Base-by-base conservation (phyloP, 2,329 filamentous ascomycete species). In the Aaosphaeria pasadenensis region DNA sequence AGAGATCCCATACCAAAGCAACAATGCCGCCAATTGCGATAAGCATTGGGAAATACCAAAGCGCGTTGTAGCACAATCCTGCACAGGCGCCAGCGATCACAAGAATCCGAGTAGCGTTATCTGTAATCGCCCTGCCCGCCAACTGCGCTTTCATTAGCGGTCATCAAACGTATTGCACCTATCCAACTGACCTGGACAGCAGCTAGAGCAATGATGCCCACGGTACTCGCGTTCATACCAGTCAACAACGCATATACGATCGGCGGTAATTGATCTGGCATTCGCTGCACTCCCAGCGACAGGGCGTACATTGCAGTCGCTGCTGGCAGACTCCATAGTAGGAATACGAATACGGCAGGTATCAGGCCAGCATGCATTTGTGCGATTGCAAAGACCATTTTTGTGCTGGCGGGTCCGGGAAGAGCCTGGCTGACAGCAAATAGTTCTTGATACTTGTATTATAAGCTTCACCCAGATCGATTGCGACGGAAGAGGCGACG, bases 31-130 rank as follows among this genome's bases (percentile, higher is more conserved):
- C 80, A 1, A 74, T 53, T 0, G 79, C 56, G 67, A 89, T 84
- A 4, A 90, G 61, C 0, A 82, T 58, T 0, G 87, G 87, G 41
- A 89, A 90, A 55, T 87, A 91, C 87, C 87, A 91, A 0, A 90
- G 68, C 0, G 85, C 81, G 43, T 83, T 88, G 56, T 89, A 89
- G 43, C 87, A 74, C 54, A 90, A 69, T 0, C 86, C 87, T 0
- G 84, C 85, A 6, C 78, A 75, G 1, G 75, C 87, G 3, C 80
- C 79, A 5, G 85, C 58, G 9, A 88, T 84, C 0, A 90, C 82
- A 1, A 89, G 56, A 0, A 85, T 70, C 1, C 86, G 72, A 0
- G 86, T 84, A 3, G 87, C 42, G 17, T 74, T 74, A 59, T 89
- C 86, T 0, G 79, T 84, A 46, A 89, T 84, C 0, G 86, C 80